Conservation (phyloP, 495 filamentous ascomycete species). For the Neurospora sp. region DNA sequence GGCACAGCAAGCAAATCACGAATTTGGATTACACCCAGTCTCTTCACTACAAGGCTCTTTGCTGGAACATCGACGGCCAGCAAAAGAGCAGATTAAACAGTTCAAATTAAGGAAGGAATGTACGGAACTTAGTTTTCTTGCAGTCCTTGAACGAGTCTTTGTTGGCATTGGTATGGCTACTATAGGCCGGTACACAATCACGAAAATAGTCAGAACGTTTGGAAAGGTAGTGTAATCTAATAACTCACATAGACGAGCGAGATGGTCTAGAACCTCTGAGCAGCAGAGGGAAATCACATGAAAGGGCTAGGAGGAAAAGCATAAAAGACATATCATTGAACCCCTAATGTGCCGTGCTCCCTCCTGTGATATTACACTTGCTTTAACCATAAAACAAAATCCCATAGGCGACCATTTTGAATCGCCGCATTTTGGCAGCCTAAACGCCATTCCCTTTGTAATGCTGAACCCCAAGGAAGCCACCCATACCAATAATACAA, state of each 20-base stretch:
- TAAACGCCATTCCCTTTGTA: not conserved
- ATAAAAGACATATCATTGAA: not conserved
- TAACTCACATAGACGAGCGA: not conserved
- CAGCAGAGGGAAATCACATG: not conserved
- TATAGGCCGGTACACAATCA: not conserved
- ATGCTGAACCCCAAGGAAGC: not conserved
- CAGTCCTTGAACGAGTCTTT: not conserved
- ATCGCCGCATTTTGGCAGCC: not conserved
- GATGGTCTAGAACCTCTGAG: not conserved
- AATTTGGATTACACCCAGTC: not conserved
- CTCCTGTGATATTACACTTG: not conserved
- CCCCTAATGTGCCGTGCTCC: not conserved
- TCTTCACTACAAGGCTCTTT: not conserved
- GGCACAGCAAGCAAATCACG: not conserved
- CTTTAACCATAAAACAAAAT: not conserved
- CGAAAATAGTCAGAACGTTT: not conserved
- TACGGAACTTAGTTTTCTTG: not conserved
- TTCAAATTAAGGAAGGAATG: not conserved
- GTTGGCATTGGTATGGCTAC: not conserved
- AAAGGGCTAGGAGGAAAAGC: not conserved
- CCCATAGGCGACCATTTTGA: not conserved
- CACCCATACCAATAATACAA: not conserved
- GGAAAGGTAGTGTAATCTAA: not conserved
- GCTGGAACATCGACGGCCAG: not conserved
- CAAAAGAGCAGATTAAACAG: not conserved